These are phyloP conservation scores for Taphrina wiesneri DNA, from an alignment of 1,139 yeast genomes.

Conservation along the genomic window DNA sequence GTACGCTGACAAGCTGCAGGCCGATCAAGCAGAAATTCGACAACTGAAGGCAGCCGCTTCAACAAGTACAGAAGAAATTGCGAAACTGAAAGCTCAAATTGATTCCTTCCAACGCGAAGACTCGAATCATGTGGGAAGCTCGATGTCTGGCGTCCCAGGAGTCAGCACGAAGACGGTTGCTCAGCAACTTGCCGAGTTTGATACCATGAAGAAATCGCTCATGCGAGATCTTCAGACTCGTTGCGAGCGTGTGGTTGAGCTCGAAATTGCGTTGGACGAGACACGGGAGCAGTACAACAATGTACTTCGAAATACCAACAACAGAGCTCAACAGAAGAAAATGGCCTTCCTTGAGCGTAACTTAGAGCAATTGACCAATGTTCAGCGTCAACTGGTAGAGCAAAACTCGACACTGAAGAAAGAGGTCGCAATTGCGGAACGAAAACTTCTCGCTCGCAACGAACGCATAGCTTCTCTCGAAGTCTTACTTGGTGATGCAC, in stretches of 20 bases:
- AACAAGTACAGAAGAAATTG: conserved; percentile 19
- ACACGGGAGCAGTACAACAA: conserved; percentile 46
- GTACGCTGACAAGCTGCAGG: background rate
- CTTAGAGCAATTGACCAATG: conserved; percentile 51
- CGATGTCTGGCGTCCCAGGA: background rate
- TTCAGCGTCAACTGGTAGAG: conserved; percentile 51
- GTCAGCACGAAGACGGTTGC: conserved; percentile 16
- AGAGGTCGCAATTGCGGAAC: conserved; percentile 58
- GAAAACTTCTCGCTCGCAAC: conserved; percentile 62
- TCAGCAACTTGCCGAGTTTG: conserved; percentile 41
- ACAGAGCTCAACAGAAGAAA: conserved; percentile 47
- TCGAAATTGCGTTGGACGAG: conserved; percentile 51
- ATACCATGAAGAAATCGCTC: conserved; percentile 47
- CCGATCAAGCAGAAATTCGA: conserved; percentile 29
- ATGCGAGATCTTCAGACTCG: conserved; percentile 51
- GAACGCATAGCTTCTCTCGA: conserved; percentile 61
- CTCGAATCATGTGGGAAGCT: background rate
- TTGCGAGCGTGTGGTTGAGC: conserved; percentile 50
- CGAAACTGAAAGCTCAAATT: conserved; percentile 34
- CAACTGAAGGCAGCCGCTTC: conserved; percentile 26
- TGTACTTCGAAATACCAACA: conserved; percentile 43
- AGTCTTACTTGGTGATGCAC: conserved; percentile 55
- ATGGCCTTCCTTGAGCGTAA: conserved; percentile 52
- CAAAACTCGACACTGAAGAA: conserved; percentile 52
- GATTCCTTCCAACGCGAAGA: conserved; percentile 29